Conservation (phyloP, 495 filamentous ascomycete genomes). For the Bacidia gigantensis region DNA sequence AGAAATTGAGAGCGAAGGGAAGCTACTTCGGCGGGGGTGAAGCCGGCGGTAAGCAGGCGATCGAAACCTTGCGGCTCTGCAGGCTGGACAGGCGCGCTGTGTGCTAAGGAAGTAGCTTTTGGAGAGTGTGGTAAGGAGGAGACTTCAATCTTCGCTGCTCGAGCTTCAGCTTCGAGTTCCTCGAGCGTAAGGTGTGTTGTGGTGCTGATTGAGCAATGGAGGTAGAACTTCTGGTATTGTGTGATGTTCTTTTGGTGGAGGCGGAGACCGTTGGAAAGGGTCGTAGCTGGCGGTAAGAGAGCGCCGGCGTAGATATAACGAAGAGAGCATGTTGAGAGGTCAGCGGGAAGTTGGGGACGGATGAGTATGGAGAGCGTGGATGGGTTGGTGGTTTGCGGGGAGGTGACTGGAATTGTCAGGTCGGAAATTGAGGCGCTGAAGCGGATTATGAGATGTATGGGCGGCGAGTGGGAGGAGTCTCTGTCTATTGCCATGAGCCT, state of each 20-base stretch:
- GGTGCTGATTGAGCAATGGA: conserved; percentile 81
- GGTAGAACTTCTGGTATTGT: conserved; percentile 41
- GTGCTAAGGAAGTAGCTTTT: not conserved
- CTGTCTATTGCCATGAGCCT: too few relatives aligned
- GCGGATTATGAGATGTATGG: conserved; percentile 62
- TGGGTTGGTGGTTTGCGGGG: conserved; percentile 52
- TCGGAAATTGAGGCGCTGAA: conserved; percentile 79
- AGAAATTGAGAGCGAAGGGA: conserved; percentile 75
- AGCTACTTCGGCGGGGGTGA: conserved; percentile 67
- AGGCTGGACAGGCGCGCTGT: conserved; percentile 7
- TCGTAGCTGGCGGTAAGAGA: conserved; percentile 57
- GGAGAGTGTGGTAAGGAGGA: conserved; percentile 20
- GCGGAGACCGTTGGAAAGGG: conserved; percentile 50
- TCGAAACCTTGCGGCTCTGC: conserved; percentile 69
- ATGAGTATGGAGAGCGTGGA: conserved; percentile 69
- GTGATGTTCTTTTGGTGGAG: conserved; percentile 41
- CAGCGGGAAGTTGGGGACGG: conserved; percentile 50
- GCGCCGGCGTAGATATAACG: conserved; percentile 82
- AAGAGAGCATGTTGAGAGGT: conserved; percentile 50
- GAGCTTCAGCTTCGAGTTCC: conserved; percentile 58
- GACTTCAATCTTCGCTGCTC: conserved; percentile 27
- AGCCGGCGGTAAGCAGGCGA: conserved; percentile 62
- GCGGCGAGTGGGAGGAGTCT: conserved; percentile 25
- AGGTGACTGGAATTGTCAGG: conserved; percentile 59
- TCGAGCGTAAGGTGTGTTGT: conserved; percentile 42